These are phyloP conservation scores for Cardiospermum halicacabum DNA, from an alignment of 345 rosid genomes.

Conservation along the genomic window DNA sequence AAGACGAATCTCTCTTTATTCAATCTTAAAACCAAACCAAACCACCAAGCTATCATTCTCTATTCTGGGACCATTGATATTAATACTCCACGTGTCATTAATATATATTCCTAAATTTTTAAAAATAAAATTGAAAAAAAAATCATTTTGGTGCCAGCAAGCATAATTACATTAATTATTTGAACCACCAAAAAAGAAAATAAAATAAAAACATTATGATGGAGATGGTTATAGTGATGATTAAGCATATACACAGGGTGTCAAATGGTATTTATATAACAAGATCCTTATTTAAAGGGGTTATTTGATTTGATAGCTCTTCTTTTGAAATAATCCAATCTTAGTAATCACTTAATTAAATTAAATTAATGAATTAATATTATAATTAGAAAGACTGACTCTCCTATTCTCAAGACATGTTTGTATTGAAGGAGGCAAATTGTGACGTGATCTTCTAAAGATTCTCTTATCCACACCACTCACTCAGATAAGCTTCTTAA, in stretches of 20 bases:
- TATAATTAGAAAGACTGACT: constrained; percentile 6
- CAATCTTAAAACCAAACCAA: background rate
- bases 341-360: background rate
- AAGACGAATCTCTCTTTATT: background rate
- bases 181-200: no score
- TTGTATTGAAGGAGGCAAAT: constrained; percentile 35
- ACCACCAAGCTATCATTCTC: background rate
- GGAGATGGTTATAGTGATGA: background rate
- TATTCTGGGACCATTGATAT: background rate
- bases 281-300: constrained; percentile 23
- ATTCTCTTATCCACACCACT: constrained; percentile 31
- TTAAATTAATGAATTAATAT: background rate
- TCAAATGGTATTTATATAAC: constrained; percentile 17
- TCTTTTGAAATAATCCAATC: constrained; percentile 13
- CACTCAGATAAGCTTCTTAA: constrained; percentile 14
- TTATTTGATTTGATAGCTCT: constrained; percentile 10
- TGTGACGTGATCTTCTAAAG: constrained; percentile 35
- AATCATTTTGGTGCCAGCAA: background rate
- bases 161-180: background rate
- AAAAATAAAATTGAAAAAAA: no score
- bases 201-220: background rate
- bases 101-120: constrained; percentile 1
- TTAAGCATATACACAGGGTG: constrained; percentile 14
- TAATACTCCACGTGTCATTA: background rate
- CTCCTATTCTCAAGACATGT: constrained; percentile 48